Evolutionary conservation across 2,329 filamentous ascomycete genomes (phyloP).

Genomic region (Phyllosticta paracitricarpa): DNA sequence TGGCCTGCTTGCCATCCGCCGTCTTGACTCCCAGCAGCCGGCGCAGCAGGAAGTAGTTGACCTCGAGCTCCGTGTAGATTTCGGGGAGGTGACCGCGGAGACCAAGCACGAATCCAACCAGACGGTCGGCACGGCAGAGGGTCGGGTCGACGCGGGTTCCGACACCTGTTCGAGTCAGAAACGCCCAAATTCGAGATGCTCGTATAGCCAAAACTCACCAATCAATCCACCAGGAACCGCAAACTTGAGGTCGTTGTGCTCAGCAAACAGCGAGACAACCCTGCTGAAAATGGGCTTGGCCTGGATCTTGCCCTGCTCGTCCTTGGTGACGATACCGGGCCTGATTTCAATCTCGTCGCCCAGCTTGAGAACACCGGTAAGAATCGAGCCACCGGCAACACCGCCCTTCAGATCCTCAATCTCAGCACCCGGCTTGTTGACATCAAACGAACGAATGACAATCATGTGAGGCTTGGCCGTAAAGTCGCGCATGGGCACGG

Average conservation of each 20-base stretch:
- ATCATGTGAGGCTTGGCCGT: constrained; percentile 93
- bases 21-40: constrained; percentile 93
- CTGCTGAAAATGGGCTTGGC: constrained; percentile 96
- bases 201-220: constrained; percentile 30
- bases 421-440: constrained; percentile 98
- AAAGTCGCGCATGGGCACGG: constrained; percentile 85
- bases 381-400: constrained; percentile 92
- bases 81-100: constrained; percentile 87
- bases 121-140: constrained; percentile 95
- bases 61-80: constrained; percentile 97
- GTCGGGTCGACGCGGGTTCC: constrained; percentile 96
- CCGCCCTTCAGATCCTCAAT: constrained; percentile 98
- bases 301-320: constrained; percentile 85
- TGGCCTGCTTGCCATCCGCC: constrained; percentile 96
- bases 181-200: not conserved
- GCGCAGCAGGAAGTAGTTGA: constrained; percentile 97
- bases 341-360: constrained; percentile 98
- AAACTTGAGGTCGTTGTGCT: constrained; percentile 97
- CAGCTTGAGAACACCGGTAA: constrained; percentile 93
- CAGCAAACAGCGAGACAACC: constrained; percentile 89
- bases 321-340: constrained; percentile 94
- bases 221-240: constrained; percentile 96
- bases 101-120: constrained; percentile 95
- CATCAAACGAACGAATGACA: constrained; percentile 96
- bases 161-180: constrained; percentile 47